Percentiles rank a stretch among this genome's conserved stretches.
These are phyloP conservation scores for Nicotiana undulata DNA, from an alignment of 257 asterid species.

Conservation along the genomic window DNA sequence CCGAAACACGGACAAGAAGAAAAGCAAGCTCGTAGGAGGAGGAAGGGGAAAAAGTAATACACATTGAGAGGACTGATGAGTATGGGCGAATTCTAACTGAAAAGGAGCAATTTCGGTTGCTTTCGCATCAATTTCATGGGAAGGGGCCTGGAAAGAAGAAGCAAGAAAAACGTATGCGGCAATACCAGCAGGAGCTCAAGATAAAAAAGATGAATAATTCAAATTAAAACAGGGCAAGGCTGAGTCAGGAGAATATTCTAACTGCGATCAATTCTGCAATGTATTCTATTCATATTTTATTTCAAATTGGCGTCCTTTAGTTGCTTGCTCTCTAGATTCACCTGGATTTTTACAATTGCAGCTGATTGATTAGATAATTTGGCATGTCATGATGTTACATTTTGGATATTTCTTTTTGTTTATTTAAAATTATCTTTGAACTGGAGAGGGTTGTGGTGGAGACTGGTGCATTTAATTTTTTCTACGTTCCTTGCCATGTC, in stretches of 20 bases:
- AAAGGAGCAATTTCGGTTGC: slow-evolving; percentile 73
- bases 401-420: not conserved
- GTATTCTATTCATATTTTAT: not conserved
- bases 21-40: slow-evolving; percentile 78
- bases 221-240: slow-evolving; percentile 19
- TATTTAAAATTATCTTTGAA: not conserved
- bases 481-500: not conserved
- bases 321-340: not conserved
- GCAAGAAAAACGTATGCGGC: slow-evolving; percentile 78
- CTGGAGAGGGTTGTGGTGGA: too few species aligned
- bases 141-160: slow-evolving; percentile 91
- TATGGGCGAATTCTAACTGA: slow-evolving; percentile 90
- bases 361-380: not conserved
- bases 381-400: not conserved
- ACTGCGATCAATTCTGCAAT: not conserved
- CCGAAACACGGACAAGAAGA: slow-evolving; percentile 91
- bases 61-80: slow-evolving; percentile 84
- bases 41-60: slow-evolving; percentile 58
- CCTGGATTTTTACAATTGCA: not conserved
- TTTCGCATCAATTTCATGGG: slow-evolving; percentile 90
- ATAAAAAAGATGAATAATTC: slow-evolving; percentile 55
- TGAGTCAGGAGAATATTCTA: slow-evolving; percentile 21
- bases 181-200: slow-evolving; percentile 77
- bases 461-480: too few species aligned
- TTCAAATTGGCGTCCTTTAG: not conserved